Conservation (phyloP, 1,284 basidiomycete species). For the Malassezia pachydermatis region DNA sequence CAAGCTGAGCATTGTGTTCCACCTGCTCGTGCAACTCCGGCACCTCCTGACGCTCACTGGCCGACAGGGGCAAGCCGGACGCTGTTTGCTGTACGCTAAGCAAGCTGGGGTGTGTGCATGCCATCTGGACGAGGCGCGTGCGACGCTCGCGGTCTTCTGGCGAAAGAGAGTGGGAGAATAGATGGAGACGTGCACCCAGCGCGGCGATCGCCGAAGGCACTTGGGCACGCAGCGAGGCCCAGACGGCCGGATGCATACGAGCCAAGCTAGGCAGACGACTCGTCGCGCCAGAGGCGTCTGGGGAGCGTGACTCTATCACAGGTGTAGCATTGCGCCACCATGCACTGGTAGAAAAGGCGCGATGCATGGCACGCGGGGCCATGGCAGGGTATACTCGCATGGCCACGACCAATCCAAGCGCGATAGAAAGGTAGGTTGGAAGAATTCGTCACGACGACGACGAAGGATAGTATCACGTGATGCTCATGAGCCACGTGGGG, state of each 20-base stretch:
- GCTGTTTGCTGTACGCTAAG: slow-evolving; percentile 18
- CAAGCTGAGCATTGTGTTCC: slow-evolving; percentile 65
- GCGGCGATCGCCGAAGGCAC: slow-evolving; percentile 30
- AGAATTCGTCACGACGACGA: neutral
- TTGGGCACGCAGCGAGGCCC: slow-evolving; percentile 32
- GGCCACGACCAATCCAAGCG: neutral
- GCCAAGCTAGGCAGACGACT: slow-evolving; percentile 33
- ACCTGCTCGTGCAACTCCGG: slow-evolving; percentile 11
- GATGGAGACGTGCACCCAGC: slow-evolving; percentile 31
- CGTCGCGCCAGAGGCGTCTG: too few species aligned
- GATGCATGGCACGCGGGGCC: slow-evolving; percentile 4
- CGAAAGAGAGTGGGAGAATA: slow-evolving; percentile 21
- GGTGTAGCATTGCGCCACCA: slow-evolving; percentile 3
- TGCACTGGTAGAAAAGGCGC: slow-evolving; percentile 2
- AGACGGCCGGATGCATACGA: slow-evolving; percentile 34
- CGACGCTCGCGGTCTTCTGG: slow-evolving; percentile 23
- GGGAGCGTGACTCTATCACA: too few species aligned
- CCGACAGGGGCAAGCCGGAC: slow-evolving; percentile 11
- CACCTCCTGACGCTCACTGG: slow-evolving; percentile 7
- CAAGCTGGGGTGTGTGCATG: slow-evolving; percentile 38
- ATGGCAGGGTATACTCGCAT: slow-evolving; percentile 5
- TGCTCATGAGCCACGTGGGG: neutral
- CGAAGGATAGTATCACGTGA: slow-evolving; percentile 1
- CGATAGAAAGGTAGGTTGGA: slow-evolving; percentile 1
- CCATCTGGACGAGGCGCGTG: slow-evolving; percentile 28